These are phyloP conservation scores for Haematococcus sp. DNA, from an alignment of 139 green algal species.

Conservation along the genomic window DNA sequence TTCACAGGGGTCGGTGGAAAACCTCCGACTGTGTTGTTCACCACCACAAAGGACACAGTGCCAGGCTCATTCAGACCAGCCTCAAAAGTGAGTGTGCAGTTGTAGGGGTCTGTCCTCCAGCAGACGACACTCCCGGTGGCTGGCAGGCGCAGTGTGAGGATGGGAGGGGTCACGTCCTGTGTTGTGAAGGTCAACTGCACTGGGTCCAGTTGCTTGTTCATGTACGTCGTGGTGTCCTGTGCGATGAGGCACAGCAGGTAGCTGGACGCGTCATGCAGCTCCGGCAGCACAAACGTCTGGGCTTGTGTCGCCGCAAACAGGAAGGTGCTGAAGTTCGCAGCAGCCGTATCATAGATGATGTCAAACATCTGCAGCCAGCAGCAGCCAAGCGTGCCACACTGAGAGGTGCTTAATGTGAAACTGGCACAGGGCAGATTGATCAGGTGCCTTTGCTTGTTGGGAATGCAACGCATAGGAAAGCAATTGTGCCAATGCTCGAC, in stretches of 20 bases:
- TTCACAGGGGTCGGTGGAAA: background rate
- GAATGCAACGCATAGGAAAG: too few relatives aligned
- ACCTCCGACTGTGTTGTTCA: background rate
- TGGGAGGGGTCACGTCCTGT: conserved; percentile 20
- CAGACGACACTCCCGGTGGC: conserved; percentile 26
- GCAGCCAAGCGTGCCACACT: background rate
- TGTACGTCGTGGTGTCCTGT: conserved; percentile 22
- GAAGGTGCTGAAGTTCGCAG: background rate
- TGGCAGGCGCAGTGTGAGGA: background rate
- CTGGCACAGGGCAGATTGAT: too few relatives aligned
- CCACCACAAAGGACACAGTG: background rate
- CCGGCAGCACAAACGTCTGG: background rate
- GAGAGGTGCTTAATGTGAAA: too few relatives aligned
- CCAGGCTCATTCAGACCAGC: background rate
- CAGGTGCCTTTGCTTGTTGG: too few relatives aligned
- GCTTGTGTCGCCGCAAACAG: conserved; percentile 9
- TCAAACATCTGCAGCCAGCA: conserved; percentile 16
- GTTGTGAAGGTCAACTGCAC: conserved; percentile 16
- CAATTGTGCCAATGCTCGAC: too few relatives aligned
- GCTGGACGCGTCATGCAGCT: background rate
- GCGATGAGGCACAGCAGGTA: conserved; percentile 36
- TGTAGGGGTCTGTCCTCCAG: conserved; percentile 7
- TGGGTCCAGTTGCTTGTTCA: conserved; percentile 27
- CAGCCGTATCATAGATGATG: background rate
- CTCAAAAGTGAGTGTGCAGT: background rate